phyloP scores from a whole-genome alignment of 2,329 filamentous ascomycete species.

The Boeremia exigua region DNA sequence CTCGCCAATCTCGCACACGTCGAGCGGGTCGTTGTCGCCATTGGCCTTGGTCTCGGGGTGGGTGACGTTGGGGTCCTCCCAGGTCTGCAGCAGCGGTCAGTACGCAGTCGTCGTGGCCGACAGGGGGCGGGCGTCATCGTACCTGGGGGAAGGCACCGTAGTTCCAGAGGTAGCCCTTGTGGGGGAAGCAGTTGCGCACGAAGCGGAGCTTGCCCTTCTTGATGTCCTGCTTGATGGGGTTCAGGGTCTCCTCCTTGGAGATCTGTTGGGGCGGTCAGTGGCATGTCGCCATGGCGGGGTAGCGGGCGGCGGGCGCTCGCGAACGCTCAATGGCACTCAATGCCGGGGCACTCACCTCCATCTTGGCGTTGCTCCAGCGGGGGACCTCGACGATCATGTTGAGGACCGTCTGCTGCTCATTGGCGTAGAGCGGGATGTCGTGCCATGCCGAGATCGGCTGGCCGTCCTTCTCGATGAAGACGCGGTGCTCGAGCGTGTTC shows the following conservation, averaged over 20 bases:
- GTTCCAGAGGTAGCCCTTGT: conserved; percentile 99
- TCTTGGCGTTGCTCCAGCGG: conserved; percentile 99
- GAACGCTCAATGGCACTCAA: conserved; percentile 10
- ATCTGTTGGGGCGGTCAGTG: conserved; percentile 66
- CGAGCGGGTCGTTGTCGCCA: conserved; percentile 98
- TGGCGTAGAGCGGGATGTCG: conserved; percentile 97
- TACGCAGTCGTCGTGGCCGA: conserved; percentile 26
- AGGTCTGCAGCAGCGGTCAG: conserved; percentile 70
- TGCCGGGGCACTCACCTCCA: conserved; percentile 73
- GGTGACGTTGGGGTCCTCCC: conserved; percentile 95
- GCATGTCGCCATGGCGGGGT: conserved; percentile 19
- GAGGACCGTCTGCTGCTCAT: conserved; percentile 90
- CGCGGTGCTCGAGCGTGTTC: conserved; percentile 94
- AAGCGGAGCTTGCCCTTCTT: conserved; percentile 99
- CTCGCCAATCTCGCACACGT: conserved; percentile 99
- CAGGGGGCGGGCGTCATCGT: conserved; percentile 48
- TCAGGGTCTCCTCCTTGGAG: conserved; percentile 97
- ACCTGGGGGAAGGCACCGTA: conserved; percentile 99
- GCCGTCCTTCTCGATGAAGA: conserved; percentile 98
- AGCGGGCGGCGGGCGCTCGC: not conserved
- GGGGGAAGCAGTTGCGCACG: conserved; percentile 99
- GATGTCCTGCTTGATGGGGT: conserved; percentile 98
- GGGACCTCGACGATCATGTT: conserved; percentile 99
- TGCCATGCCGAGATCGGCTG: conserved; percentile 93
- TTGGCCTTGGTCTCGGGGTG: conserved; percentile 99